Base-by-base conservation (phyloP, 768 basidiomycete genomes). In the Phaffia australis region DNA sequence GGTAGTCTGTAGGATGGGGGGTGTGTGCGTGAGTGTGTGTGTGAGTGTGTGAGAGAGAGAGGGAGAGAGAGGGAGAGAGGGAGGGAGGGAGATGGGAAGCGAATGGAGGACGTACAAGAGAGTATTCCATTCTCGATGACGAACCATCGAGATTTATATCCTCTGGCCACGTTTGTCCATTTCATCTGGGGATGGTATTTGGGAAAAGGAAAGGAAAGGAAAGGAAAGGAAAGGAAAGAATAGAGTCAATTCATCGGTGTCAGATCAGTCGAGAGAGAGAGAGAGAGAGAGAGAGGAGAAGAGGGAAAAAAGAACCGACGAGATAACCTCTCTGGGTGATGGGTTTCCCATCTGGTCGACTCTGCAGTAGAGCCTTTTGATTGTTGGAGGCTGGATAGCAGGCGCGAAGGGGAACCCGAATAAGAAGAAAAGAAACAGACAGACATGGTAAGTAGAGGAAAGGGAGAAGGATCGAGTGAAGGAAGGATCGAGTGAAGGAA, bases 101-200 rank as follows among this genome's bases (percentile, higher is more conserved):
- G 23, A 14, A 16, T 52, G 25, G 25, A 16, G 1, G 0, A 81
- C 87, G 29, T 73, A 88, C 89, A 91, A 21, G 87, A 89, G n/a
- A 93, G 75, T 29, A 87, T 79, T 0, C 90, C 92, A 63, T 86
- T 83, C 72, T 88, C 85, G 23, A 95, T 81, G 0, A 94, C 89
- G 73, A 97, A 94, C 90, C 91, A 95, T 0, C 92, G 81, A 0
- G 87, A 87, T 67, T 84, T 85, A 74, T 91, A 94, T 0, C 93
- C 92, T 71, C 84, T 85, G 0, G 89, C 89, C 49, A 95, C 88
- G 71, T 95, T 97, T 1, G 87, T 85, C 73, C 92, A 95, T 75
- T 97, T 97, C 75, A 88, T 89, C 23, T 78, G 58, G 68, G 71
- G 51, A 73, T 71, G 0, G 68, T 51, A 57, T 16, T 18, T 18